Evolutionary conservation across 1,284 basidiomycete species (phyloP), one percentile per base, ranked within the genome.

Genomic region (Fomitopsis palustris): DNA sequence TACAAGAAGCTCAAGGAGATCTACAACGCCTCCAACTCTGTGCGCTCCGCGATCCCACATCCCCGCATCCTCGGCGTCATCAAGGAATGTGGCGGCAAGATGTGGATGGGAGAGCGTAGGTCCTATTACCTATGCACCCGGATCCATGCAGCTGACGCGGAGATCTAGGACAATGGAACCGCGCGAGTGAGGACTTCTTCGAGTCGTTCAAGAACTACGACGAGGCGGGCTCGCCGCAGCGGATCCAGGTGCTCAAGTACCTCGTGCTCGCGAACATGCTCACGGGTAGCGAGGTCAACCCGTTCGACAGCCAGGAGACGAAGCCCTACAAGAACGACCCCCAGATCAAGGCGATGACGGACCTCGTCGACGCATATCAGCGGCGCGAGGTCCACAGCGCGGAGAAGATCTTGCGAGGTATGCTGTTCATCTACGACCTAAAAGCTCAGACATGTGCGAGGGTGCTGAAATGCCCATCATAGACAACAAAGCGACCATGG

Each of bases 51-150:
- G 8, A 98, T 99, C 61, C 96, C 96, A 10, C 97, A 99, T 76
- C 97, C 97, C 8, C 87, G 95, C 27, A 98, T 99, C 70, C 95
- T 98, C 91, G 97, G 96, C 55, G 93, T 98, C 56, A 99, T 99
- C 75, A 94, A 96, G 70, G 97, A 99, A 74, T 98, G 96, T 66
- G 97, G 97, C 14, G 97, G 97, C 8, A 99, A 99, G 78, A 99
- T 99, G 97, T 98, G 97, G 94, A 99, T 99, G 97, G 94, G 93
- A 59, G 97, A 99, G 80, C 92, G 96, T 92, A 72, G 67, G 89
- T 80, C 4, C 12, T 33, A 33, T 43, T 52, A 35, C 42, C 23
- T 27, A 7, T 45, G 14, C 6, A 17, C 31, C 6, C 31, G 1
- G 31, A 16, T 14, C 16, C 21, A 23, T n/a, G 21, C 29, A 21